Evolutionary conservation across 441 rosid species (phyloP).

Genomic region (Arabidopsis hybrid): DNA sequence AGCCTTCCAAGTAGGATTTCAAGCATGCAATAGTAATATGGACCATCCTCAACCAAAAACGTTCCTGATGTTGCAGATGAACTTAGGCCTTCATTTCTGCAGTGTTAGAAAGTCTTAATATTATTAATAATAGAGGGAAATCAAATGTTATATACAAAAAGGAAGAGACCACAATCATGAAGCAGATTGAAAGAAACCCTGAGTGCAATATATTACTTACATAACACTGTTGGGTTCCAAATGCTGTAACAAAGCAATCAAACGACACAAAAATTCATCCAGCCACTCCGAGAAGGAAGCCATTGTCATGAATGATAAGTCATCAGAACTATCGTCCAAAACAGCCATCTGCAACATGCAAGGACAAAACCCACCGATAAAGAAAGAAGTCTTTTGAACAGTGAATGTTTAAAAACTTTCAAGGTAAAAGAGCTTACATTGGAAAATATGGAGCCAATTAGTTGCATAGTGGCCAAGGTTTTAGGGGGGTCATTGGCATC

Average conservation of each 20-base stretch:
- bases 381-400: slow-evolving; percentile 23
- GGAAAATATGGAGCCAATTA: slow-evolving; percentile 98
- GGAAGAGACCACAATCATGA: slow-evolving; percentile 31
- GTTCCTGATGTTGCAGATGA: slow-evolving; percentile 97
- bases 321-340: slow-evolving; percentile 78
- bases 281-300: slow-evolving; percentile 94
- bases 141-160: slow-evolving; percentile 18
- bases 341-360: slow-evolving; percentile 72
- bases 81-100: slow-evolving; percentile 93
- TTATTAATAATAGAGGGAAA: slow-evolving; percentile 26
- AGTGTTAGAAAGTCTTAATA: slow-evolving; percentile 33
- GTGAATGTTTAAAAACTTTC: slow-evolving; percentile 28
- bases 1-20: slow-evolving; percentile 96
- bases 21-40: slow-evolving; percentile 97
- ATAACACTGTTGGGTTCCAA: slow-evolving; percentile 93
- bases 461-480: slow-evolving; percentile 97
- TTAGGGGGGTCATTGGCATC: slow-evolving; percentile 99
- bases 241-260: slow-evolving; percentile 89
- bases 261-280: slow-evolving; percentile 94
- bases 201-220: slow-evolving; percentile 60
- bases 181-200: slow-evolving; percentile 9
- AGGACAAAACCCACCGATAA: slow-evolving; percentile 23
- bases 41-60: slow-evolving; percentile 98
- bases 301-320: slow-evolving; percentile 77
- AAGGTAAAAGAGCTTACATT: slow-evolving; percentile 68